These are phyloP conservation scores for Pichia eremophila DNA, from an alignment of 805 yeast species.

Conservation along the genomic window DNA sequence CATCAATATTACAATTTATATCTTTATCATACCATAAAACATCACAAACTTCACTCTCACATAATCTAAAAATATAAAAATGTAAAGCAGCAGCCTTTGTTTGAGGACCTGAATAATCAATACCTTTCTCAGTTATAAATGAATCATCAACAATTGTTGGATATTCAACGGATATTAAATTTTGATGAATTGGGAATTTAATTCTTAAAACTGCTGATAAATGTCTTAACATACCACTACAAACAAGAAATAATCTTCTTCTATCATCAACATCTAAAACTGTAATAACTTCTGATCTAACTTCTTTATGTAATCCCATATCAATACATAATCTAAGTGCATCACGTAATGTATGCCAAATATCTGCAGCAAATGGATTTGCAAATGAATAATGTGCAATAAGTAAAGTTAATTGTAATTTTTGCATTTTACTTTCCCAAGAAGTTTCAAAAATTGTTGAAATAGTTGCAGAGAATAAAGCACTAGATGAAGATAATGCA, in stretches of 20 bases:
- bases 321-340: constrained; percentile 9
- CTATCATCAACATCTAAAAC: constrained; percentile 8
- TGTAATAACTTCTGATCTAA: constrained; percentile 5
- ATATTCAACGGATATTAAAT: constrained; percentile 4
- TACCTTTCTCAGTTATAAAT: constrained; percentile 8
- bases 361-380: constrained; percentile 12
- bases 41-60: constrained; percentile 11
- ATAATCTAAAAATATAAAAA: constrained; percentile 7
- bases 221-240: constrained; percentile 8
- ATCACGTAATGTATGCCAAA: constrained; percentile 6
- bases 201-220: constrained; percentile 4
- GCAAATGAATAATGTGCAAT: constrained; percentile 11
- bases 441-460: constrained; percentile 1
- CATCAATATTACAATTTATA: neutral
- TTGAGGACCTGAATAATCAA: constrained; percentile 10
- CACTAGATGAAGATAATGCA: constrained; percentile 11
- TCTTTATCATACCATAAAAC: constrained; percentile 10
- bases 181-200: constrained; percentile 7
- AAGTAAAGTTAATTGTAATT: constrained; percentile 6
- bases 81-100: constrained; percentile 12
- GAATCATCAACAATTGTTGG: constrained; percentile 10
- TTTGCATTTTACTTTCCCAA: constrained; percentile 7
- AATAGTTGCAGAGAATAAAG: constrained; percentile 8
- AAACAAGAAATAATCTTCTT: constrained; percentile 6
- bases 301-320: constrained; percentile 10